Conservation (phyloP, 2,329 filamentous ascomycete genomes). For the Calonectria montana region DNA sequence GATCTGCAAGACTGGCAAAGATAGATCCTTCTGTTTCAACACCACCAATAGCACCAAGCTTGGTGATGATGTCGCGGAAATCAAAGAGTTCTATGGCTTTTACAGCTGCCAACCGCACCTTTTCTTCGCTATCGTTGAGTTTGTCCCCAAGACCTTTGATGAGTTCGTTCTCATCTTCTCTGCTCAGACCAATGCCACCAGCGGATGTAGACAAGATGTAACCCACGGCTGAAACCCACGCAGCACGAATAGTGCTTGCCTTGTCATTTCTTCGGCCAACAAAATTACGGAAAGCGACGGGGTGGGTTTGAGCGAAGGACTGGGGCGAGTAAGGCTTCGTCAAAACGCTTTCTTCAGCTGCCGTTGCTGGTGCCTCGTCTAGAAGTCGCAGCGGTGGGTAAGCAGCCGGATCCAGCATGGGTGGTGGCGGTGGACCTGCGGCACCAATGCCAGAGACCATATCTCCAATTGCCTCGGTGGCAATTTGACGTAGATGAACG, state of each 20-base stretch:
- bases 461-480: slow-evolving; percentile 94
- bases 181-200: slow-evolving; percentile 87
- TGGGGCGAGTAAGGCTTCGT: slow-evolving; percentile 88
- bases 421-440: slow-evolving; percentile 81
- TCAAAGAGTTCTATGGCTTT: slow-evolving; percentile 84
- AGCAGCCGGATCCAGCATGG: slow-evolving; percentile 80
- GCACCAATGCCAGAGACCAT: slow-evolving; percentile 95
- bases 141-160: slow-evolving; percentile 82
- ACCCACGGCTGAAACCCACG: slow-evolving; percentile 87
- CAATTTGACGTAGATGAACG: slow-evolving; percentile 84
- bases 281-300: slow-evolving; percentile 84
- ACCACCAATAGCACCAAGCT: slow-evolving; percentile 81
- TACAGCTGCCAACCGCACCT: slow-evolving; percentile 89
- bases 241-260: slow-evolving; percentile 81
- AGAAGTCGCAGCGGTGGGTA: slow-evolving; percentile 82
- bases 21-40: slow-evolving; percentile 82
- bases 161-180: slow-evolving; percentile 82
- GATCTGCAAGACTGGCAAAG: slow-evolving; percentile 83
- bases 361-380: slow-evolving; percentile 61
- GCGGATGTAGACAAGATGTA: slow-evolving; percentile 92
- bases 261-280: slow-evolving; percentile 89
- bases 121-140: slow-evolving; percentile 89
- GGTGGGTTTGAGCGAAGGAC: slow-evolving; percentile 87
- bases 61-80: slow-evolving; percentile 83
- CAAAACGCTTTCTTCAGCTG: slow-evolving; percentile 70